Evolutionary conservation across 768 basidiomycete genomes (phyloP), one percentile per base, ranked within the genome.

Genomic region (Paxillus rubicundulus): DNA sequence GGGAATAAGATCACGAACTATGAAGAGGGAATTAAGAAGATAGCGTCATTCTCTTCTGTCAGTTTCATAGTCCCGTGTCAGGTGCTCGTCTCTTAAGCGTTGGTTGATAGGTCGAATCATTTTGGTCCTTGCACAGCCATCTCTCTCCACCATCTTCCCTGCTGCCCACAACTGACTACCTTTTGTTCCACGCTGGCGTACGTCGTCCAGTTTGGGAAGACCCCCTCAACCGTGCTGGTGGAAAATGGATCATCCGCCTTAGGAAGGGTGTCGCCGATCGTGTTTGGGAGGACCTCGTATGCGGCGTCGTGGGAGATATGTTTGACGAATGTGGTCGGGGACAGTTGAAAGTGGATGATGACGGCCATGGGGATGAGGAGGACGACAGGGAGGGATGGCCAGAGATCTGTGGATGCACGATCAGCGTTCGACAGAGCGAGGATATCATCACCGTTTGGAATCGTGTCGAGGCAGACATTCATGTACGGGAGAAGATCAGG

Each of bases 151-250:
- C 95, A 1, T 93, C 91, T 1, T 78, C 81, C 12, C 79, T 98
- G 21, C 78, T 83, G 10, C 88, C 94, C 6, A 96, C 93, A 3
- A 96, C 95, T 4, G 96, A 98, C 72, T 92, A 96, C 57, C 84
- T 98, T 30, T 80, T 97, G 57, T 97, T 98, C 75, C 91, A 94
- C 60, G 76, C 82, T 2, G 86, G 85, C 37, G 78, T 98, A 52
- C 85, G 87, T 20, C 80, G 92, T 39, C 95, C 96, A 1, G 88
- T 96, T 3, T 98, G 96, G 96, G 96, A 98, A 68, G 94, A 97
- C 69, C 88, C 92, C 13, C 75, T 92, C 50, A 97, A 97, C 68
- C 69, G 84, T 45, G 68, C 82, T 14, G 95, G 95, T 24, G 95
- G 94, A 4, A 96, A 95, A 70, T 98, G 94, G 89, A 96, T 96